Base-by-base conservation (phyloP, 257 asterid species). In the Nicotiana knightiana region DNA sequence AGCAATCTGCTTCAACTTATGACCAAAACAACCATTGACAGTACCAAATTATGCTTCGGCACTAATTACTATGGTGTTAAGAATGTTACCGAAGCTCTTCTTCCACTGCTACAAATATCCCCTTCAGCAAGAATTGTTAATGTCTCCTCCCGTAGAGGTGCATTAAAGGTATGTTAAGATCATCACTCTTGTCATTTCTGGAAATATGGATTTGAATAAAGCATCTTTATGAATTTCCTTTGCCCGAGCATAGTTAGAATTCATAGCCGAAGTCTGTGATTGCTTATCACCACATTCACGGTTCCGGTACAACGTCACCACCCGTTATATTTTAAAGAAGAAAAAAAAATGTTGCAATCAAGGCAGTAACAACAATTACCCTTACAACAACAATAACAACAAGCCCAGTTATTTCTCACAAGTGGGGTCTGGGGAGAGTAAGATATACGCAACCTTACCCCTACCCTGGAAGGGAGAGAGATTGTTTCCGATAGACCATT, bases 21-120 rank as follows among this genome's bases (percentile, higher is more conserved):
- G 57, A 89, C 90, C 26, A 91, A 86, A 53, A 90, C 92, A 35
- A 91, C 96, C 15, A 83, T 86, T 8, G 93, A 90, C 35, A 53
- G 67, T 37, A 93, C 94, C 64, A 88, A 90, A 82, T 86, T 86
- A 83, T 93, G 97, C 88, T 18, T 94, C 21, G 93, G 86, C 7
- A 94, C 90, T n/a, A 94, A 94, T 86, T 94, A 90, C 85, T 92
- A 91, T 4, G 97, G 97, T 68, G 90, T 88, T 85, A 90, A 92
- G 93, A 88, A 88, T 43, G 90, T 93, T 17, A 92, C 97, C 1
- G 95, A 93, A 84, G 90, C 92, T 75, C 91, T 94, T 83, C 95
- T 94, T 87, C 97, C 96, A 8, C 6, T 90, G 78, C 88, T 94
- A 4, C 90, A 87, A 79, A 88, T 80, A 16, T 91, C 98, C 61